Base-by-base conservation (phyloP, 331 rosid genomes). In the Quercus phellos region DNA sequence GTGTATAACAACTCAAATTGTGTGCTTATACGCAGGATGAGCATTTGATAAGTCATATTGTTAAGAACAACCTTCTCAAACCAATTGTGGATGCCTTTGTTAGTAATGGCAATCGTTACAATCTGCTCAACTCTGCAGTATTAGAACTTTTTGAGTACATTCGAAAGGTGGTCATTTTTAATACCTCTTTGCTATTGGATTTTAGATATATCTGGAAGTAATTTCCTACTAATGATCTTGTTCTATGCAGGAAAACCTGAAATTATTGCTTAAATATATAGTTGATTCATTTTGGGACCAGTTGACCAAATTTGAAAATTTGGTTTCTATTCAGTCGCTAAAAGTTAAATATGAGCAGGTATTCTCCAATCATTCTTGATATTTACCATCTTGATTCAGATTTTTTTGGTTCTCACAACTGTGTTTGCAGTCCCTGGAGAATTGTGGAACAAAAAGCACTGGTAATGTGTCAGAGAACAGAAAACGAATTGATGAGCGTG, bases 301-400 rank as follows among this genome's bases (percentile, higher is more conserved):
- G 83, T 86, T 94, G 91, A 87, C 77, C 51, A 91, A 85, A 70
- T 94, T 90, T 54, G 97, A 94, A 88, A 70, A 74, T 85, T 82
- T 92, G 84, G 78, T 80, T 30, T 85, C 96, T 1, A 82, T 94
- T 79, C 90, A 66, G 18, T 74, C 97, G 0, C 85, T 94, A 53
- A 94, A 88, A 89, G 90, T 92, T 55, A 94, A 88, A 88, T 89
- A 94, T 74, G 98, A 94, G 85, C 98, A 92, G 98, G 97, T 92
- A 89, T 61, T 74, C 72, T 43, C 35, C 51, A 27, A 46, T 53
- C 75, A 34, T 78, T 19, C 38, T 29, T 30, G 55, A 29, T 26
- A 29, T 32, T 60, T 78, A 81, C 58, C 12, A 12, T 43, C 59
- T 16, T 58, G 9, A 58, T 51, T 21, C 74, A 4, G 4, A 35